A percentile compares a stretch with the other conserved stretches of the same genome.
phyloP scores from a whole-genome alignment of 768 basidiomycete species.

The Kwoniella botswanensis region DNA sequence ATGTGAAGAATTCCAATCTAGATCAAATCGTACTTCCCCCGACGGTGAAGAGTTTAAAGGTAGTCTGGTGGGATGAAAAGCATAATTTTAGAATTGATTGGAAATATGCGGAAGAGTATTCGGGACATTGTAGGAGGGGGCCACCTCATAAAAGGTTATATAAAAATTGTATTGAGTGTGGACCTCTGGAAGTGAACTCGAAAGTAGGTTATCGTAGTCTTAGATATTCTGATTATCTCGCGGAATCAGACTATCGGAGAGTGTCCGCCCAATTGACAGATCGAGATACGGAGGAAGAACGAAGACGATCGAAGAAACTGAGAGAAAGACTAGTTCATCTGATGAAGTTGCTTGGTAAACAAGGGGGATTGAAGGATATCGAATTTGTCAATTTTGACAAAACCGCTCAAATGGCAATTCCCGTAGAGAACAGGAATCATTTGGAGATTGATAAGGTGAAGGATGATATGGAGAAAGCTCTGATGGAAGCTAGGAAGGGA shows the following conservation, averaged over 20 bases:
- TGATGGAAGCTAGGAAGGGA: not conserved
- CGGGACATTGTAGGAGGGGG: not conserved
- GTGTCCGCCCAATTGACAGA: not conserved
- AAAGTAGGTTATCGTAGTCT: no score
- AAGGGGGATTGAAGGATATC: not conserved
- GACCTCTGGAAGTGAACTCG: not conserved
- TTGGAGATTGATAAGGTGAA: not conserved
- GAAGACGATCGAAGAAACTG: not conserved
- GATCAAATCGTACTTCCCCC: not conserved
- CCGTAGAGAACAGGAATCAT: not conserved
- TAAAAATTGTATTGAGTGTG: not conserved
- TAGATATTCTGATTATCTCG: no score
- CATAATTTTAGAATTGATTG: conserved; percentile 9
- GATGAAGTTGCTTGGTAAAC: not conserved
- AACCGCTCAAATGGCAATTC: conserved; percentile 1
- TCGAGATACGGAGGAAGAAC: not conserved
- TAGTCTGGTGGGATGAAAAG: conserved; percentile 21
- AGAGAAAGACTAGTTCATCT: not conserved
- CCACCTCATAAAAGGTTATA: not conserved
- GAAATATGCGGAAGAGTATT: not conserved
- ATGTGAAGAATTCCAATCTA: not conserved
- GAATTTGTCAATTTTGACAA: not conserved
- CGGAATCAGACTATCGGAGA: no score
- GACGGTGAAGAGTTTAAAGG: not conserved
- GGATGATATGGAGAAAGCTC: not conserved